A percentile compares a stretch with the other conserved stretches of the same genome.
These are phyloP conservation scores for Solanum aculeatissimum DNA, from an alignment of 305 asterid genomes.

Conservation along the genomic window DNA sequence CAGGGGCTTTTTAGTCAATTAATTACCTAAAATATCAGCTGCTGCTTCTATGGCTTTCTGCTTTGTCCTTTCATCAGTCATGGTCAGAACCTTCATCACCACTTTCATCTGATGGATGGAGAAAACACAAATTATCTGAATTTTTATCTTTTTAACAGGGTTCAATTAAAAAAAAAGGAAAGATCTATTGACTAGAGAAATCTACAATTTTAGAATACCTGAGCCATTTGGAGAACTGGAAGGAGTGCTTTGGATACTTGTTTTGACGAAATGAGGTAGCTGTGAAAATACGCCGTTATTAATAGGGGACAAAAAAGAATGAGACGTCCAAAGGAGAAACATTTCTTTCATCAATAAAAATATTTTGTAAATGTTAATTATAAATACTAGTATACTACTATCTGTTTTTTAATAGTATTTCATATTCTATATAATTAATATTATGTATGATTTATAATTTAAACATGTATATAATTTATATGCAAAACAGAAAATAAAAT, in stretches of 20 bases:
- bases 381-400: no score
- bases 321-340: background rate
- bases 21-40: conserved; percentile 71
- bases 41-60: conserved; percentile 91
- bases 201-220: conserved; percentile 20
- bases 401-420: no score
- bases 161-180: background rate
- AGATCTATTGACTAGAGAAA: background rate
- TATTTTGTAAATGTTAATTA: no score
- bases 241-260: background rate
- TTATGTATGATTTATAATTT: no score
- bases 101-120: conserved; percentile 34
- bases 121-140: background rate
- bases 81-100: conserved; percentile 52
- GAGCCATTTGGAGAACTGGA: conserved; percentile 34
- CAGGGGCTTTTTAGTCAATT: background rate
- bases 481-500: no score
- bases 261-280: background rate
- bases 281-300: background rate
- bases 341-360: background rate
- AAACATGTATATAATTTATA: no score
- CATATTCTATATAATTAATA: no score
- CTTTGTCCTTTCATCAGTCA: conserved; percentile 78
- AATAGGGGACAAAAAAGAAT: background rate
- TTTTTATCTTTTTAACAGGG: background rate